phyloP scores from a whole-genome alignment of 2,329 filamentous ascomycete species.

The Monascus ruber region DNA sequence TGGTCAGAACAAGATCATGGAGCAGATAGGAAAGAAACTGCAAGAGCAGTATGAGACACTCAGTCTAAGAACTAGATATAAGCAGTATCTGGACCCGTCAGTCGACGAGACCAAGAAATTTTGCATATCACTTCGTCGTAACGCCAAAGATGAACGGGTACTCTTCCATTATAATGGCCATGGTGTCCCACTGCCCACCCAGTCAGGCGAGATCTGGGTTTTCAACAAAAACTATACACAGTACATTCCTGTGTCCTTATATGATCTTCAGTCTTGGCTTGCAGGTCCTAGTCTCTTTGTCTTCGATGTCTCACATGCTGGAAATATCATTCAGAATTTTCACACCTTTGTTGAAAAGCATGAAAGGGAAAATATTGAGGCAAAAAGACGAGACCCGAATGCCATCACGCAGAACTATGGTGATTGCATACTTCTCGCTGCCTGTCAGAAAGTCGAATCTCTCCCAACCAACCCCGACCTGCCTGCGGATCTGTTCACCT shows the following conservation, averaged over 20 bases:
- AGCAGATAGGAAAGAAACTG: conserved; percentile 91
- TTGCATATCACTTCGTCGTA: conserved; percentile 75
- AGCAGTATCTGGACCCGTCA: conserved; percentile 90
- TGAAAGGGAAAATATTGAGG: conserved; percentile 73
- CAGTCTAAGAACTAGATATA: conserved; percentile 90
- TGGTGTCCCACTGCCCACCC: conserved; percentile 88
- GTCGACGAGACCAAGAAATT: conserved; percentile 97
- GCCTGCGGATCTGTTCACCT: conserved; percentile 90
- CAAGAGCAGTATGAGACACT: conserved; percentile 94
- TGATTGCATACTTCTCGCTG: conserved; percentile 84
- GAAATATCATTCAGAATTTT: conserved; percentile 91
- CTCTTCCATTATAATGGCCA: conserved; percentile 99
- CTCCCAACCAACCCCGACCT: conserved; percentile 88
- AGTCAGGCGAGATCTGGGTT: conserved; percentile 96
- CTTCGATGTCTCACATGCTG: conserved; percentile 94
- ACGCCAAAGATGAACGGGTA: conserved; percentile 90
- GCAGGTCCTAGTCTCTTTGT: conserved; percentile 93
- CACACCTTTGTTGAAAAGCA: conserved; percentile 92
- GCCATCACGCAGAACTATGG: conserved; percentile 53
- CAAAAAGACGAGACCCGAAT: conserved; percentile 63
- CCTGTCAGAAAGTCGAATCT: conserved; percentile 81
- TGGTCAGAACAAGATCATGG: conserved; percentile 67
- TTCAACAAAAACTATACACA: conserved; percentile 99
- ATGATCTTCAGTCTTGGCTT: conserved; percentile 91
- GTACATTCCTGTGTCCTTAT: conserved; percentile 93